phyloP scores from a whole-genome alignment of 768 basidiomycete species.

The Xerocomellus dryophilus region DNA sequence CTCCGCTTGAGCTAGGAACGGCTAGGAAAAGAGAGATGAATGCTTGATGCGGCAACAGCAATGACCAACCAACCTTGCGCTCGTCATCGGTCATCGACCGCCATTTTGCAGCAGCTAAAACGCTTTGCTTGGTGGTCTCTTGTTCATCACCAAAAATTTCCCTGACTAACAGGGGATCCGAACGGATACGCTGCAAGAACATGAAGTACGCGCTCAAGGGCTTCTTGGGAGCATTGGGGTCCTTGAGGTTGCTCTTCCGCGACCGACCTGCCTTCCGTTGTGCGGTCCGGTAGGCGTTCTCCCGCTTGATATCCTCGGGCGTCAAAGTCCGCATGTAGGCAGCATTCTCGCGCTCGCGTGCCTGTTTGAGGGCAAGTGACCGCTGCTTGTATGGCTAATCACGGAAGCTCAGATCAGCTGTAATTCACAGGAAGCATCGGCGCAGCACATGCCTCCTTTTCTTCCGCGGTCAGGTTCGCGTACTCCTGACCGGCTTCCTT shows the following conservation, averaged over 20 bases:
- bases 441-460: slow-evolving; percentile 69
- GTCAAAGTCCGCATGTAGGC: slow-evolving; percentile 87
- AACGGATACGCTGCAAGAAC: slow-evolving; percentile 88
- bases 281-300: slow-evolving; percentile 87
- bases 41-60: not conserved
- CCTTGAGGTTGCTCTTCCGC: slow-evolving; percentile 91
- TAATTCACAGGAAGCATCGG: slow-evolving; percentile 26
- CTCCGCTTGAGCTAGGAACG: slow-evolving; percentile 90
- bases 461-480: slow-evolving; percentile 67
- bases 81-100: slow-evolving; percentile 90
- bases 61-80: slow-evolving; percentile 63
- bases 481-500: slow-evolving; percentile 94
- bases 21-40: slow-evolving; percentile 45
- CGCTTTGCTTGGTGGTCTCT: slow-evolving; percentile 93
- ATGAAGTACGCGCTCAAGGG: slow-evolving; percentile 93
- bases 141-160: slow-evolving; percentile 87
- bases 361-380: slow-evolving; percentile 81
- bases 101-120: slow-evolving; percentile 91
- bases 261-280: slow-evolving; percentile 93
- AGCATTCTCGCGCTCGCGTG: slow-evolving; percentile 75
- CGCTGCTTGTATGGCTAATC: slow-evolving; percentile 79
- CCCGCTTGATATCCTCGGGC: slow-evolving; percentile 91
- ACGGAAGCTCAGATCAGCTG: slow-evolving; percentile 19
- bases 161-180: slow-evolving; percentile 66
- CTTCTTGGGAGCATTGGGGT: slow-evolving; percentile 96